Evolutionary conservation across 169 alveolate genomes (phyloP), one percentile per base, ranked within the genome.

Genomic region (Cryptosporidium parvum): DNA sequence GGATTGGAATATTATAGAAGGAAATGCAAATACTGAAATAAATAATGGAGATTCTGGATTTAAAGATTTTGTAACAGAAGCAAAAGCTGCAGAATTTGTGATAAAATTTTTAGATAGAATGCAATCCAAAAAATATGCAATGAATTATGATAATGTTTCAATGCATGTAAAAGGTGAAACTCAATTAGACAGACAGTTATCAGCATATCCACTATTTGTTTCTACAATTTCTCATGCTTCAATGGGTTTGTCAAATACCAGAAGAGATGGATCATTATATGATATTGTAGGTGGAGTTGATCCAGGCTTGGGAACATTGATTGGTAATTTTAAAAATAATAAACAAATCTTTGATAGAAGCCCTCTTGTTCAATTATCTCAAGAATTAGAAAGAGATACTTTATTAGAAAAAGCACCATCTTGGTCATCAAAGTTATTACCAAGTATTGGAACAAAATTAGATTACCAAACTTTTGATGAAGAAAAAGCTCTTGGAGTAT

Each of bases 21-120:
- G 73, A n/a, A 44, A 23, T 39, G 52, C n/a, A 48, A 37, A 7
- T 31, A 26, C 12, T 21, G 73, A 75, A 26, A 18, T 12, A 10
- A 21, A 72, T 52, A 26, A 10, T 37, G 73, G 62, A 12, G 65
- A 35, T 0, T n/a, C 71, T 6, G 12, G 16, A 39, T 75, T 75
- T 39, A 75, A 75, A 33, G 86, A 75, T 44, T 75, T 75, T 29
- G 86, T 75, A 6, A 75, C 86, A 16, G 86, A 75, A 33, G 86
- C 86, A 16, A 75, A 75, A 61, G 86, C 86, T 56, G 86, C 86
- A 37, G 86, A 75, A 33, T 75, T 75, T 75, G 86, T 75, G 1
- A 10, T 61, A 16, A 75, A 61, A 18, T 75, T 75, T 59, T 26
- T 75, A 37, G 86, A 75, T 75, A 75, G 86, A 29, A 75, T 75